These are phyloP conservation scores for Fusarium floridanum DNA, from an alignment of 2,329 filamentous ascomycete genomes.

Conservation along the genomic window DNA sequence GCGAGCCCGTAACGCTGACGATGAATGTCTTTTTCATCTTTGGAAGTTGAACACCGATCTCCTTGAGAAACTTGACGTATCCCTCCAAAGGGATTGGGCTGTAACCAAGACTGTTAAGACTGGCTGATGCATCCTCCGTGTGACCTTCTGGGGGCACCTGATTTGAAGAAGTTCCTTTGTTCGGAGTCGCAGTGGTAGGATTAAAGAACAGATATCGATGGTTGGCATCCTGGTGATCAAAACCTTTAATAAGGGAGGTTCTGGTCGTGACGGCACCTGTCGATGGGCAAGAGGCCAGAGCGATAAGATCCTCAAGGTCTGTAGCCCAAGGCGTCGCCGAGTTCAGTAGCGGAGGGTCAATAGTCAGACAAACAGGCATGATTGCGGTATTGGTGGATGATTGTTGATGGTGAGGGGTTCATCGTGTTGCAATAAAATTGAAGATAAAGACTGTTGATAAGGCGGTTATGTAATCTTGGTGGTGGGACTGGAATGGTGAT, in stretches of 20 bases:
- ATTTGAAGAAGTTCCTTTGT: conserved; percentile 37
- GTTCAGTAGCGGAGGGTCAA: conserved; percentile 78
- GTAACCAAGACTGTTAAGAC: conserved; percentile 81
- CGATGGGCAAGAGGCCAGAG: conserved; percentile 70
- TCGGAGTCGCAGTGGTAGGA: conserved; percentile 46
- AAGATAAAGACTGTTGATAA: neutral
- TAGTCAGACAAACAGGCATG: conserved; percentile 54
- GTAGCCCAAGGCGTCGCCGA: conserved; percentile 84
- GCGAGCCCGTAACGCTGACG: conserved; percentile 77
- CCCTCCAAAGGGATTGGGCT: conserved; percentile 71
- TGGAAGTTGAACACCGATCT: conserved; percentile 53
- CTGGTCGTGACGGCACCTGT: conserved; percentile 83
- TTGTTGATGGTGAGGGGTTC: neutral
- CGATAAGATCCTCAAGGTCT: conserved; percentile 69
- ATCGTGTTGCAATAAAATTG: neutral
- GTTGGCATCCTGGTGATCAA: conserved; percentile 68
- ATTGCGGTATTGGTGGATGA: neutral
- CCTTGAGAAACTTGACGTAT: conserved; percentile 70
- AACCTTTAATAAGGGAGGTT: conserved; percentile 75
- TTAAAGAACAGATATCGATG: conserved; percentile 79
- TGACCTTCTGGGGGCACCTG: conserved; percentile 29
- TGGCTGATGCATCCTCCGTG: conserved; percentile 52
- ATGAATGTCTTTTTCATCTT: conserved; percentile 69
- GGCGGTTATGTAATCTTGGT: neutral
- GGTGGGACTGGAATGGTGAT: neutral